phyloP scores from a whole-genome alignment of 164 flowering plant genomes.

The Umbilicus rupestris region DNA sequence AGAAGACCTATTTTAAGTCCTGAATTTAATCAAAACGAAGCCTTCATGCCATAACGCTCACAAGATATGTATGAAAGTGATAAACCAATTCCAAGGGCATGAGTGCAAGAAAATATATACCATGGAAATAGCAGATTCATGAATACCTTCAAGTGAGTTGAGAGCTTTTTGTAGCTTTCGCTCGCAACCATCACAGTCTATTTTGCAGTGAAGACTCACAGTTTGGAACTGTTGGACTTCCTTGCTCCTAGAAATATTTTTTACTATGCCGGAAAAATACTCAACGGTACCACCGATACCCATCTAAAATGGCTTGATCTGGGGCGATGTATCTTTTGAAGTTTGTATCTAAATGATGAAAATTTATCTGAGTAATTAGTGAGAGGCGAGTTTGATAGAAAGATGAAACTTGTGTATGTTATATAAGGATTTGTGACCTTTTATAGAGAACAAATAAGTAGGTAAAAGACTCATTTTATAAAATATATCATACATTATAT shows the following conservation, averaged over 20 bases:
- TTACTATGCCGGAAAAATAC: not conserved
- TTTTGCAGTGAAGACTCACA: not conserved
- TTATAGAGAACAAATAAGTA: not conserved
- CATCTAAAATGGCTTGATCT: not conserved
- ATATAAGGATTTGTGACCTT: not conserved
- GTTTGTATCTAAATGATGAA: no score
- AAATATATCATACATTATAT: no score
- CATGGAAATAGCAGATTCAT: not conserved
- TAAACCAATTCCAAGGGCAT: no score
- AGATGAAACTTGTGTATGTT: not conserved
- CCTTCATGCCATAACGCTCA: no score
- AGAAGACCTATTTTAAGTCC: no score
- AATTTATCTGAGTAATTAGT: no score
- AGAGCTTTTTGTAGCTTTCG: not conserved
- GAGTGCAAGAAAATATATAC: no score
- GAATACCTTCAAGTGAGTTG: not conserved
- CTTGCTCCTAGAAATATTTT: not conserved
- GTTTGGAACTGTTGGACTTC: not conserved
- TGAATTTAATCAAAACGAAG: no score
- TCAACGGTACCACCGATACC: not conserved
- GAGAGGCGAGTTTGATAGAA: not conserved
- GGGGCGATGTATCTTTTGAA: no score
- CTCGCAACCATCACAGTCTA: slow-evolving; percentile 5
- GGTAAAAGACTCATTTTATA: not conserved
- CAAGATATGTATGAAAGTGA: not conserved